These are phyloP conservation scores for Drechmeria coniospora DNA, from an alignment of 2,329 filamentous ascomycete species.

Conservation along the genomic window DNA sequence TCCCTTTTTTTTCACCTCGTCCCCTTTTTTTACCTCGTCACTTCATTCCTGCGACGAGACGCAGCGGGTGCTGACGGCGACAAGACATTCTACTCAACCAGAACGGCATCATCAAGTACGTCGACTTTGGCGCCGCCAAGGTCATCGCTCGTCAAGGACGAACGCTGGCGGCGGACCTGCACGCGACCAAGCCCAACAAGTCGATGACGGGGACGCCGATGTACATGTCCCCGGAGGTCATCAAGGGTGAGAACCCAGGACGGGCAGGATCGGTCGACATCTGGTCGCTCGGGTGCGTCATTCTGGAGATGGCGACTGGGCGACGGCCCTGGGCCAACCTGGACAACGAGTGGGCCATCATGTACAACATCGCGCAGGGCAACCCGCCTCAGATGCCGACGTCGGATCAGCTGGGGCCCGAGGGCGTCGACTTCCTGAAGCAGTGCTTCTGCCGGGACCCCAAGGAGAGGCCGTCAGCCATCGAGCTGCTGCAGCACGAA, in stretches of 20 bases:
- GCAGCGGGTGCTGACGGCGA: conserved; percentile 5
- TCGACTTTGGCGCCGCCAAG: conserved; percentile 95
- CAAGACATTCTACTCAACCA: conserved; percentile 88
- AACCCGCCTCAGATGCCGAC: conserved; percentile 78
- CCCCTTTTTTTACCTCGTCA: not conserved
- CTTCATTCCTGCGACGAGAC: not conserved
- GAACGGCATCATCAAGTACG: conserved; percentile 97
- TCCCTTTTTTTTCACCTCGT: not conserved
- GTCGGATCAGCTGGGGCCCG: conserved; percentile 65
- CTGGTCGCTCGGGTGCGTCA: conserved; percentile 93
- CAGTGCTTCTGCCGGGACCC: conserved; percentile 82
- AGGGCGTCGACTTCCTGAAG: conserved; percentile 76
- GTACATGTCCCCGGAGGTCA: conserved; percentile 99
- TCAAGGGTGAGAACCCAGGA: conserved; percentile 71
- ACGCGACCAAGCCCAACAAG: conserved; percentile 53
- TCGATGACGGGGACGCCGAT: conserved; percentile 97
- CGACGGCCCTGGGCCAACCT: conserved; percentile 86
- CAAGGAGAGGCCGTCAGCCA: conserved; percentile 59
- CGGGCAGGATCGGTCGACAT: conserved; percentile 82
- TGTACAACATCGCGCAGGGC: conserved; percentile 99
- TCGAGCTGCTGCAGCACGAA: conserved; percentile 84
- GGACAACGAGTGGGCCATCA: conserved; percentile 99
- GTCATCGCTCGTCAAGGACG: conserved; percentile 89
- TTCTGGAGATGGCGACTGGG: conserved; percentile 94
- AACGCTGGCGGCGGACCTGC: conserved; percentile 52